These are phyloP conservation scores for Penicillium griseofulvum DNA, from an alignment of 2,329 filamentous ascomycete species.

Conservation along the genomic window DNA sequence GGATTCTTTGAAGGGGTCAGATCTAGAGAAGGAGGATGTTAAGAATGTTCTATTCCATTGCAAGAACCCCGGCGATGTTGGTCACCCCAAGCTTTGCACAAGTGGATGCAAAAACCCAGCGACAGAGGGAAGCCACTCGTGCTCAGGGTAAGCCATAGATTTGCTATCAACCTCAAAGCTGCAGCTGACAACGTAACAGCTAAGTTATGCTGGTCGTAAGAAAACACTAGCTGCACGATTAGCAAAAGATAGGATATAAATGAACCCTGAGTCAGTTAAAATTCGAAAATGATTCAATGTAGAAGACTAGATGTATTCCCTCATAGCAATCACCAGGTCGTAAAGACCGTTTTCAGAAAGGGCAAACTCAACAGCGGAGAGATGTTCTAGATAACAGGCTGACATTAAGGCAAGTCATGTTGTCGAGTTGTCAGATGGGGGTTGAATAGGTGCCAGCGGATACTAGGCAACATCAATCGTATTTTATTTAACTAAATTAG, in stretches of 20 bases:
- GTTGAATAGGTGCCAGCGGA: neutral
- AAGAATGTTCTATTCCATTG: slow-evolving; percentile 36
- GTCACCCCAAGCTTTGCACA: slow-evolving; percentile 32
- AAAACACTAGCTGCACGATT: no score
- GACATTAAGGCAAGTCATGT: slow-evolving; percentile 25
- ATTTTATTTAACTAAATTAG: neutral
- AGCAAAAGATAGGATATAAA: neutral
- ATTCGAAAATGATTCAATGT: neutral
- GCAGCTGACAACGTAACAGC: neutral
- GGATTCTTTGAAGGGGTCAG: slow-evolving; percentile 27
- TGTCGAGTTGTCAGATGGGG: neutral
- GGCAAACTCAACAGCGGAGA: neutral
- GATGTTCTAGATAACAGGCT: slow-evolving; percentile 27
- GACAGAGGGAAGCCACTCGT: slow-evolving; percentile 31
- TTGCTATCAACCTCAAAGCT: neutral
- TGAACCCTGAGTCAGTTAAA: neutral
- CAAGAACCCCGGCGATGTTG: slow-evolving; percentile 34
- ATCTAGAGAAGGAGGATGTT: slow-evolving; percentile 26
- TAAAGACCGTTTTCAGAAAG: neutral
- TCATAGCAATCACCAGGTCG: neutral
- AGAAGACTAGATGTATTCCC: neutral
- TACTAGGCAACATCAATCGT: neutral
- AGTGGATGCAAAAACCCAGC: slow-evolving; percentile 27
- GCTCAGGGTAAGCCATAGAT: slow-evolving; percentile 14
- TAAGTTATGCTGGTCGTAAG: neutral